Evolutionary conservation across 345 rosid species (phyloP).

Genomic region (Heritiera fomes): DNA sequence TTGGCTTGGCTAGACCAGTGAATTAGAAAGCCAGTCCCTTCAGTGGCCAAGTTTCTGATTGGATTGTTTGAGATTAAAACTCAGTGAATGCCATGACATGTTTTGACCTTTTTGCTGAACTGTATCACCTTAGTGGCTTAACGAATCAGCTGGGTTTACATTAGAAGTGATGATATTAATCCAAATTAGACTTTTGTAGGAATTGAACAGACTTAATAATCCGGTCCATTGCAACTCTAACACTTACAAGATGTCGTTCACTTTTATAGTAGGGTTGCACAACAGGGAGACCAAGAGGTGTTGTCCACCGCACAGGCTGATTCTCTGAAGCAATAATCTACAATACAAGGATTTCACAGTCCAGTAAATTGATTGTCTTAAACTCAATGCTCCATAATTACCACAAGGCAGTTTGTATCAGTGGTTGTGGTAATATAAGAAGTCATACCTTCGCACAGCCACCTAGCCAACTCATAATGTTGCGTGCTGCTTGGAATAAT

Average conservation of each 20-base stretch:
- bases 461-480: slow-evolving; percentile 95
- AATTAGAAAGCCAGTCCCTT: not conserved
- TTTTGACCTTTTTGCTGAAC: not conserved
- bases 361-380: slow-evolving; percentile 13
- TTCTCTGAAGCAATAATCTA: slow-evolving; percentile 85
- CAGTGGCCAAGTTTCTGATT: not conserved
- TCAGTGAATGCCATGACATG: not conserved
- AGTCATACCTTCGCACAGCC: slow-evolving; percentile 83
- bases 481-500: slow-evolving; percentile 92
- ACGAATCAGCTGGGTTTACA: not conserved
- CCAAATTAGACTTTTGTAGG: not conserved
- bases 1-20: not conserved
- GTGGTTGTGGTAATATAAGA: slow-evolving; percentile 10
- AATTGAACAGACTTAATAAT: not conserved
- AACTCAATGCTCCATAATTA: slow-evolving; percentile 3
- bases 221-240: slow-evolving; percentile 13
- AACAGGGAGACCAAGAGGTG: slow-evolving; percentile 97
- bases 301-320: slow-evolving; percentile 86
- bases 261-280: slow-evolving; percentile 88
- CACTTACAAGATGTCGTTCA: slow-evolving; percentile 78
- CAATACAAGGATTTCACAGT: slow-evolving; percentile 31
- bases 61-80: slow-evolving; percentile 8
- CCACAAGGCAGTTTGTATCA: not conserved
- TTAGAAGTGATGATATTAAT: not conserved
- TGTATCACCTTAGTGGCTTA: not conserved